phyloP scores from a whole-genome alignment of 2,329 filamentous ascomycete genomes.

The Kalaharituber pfeilii region DNA sequence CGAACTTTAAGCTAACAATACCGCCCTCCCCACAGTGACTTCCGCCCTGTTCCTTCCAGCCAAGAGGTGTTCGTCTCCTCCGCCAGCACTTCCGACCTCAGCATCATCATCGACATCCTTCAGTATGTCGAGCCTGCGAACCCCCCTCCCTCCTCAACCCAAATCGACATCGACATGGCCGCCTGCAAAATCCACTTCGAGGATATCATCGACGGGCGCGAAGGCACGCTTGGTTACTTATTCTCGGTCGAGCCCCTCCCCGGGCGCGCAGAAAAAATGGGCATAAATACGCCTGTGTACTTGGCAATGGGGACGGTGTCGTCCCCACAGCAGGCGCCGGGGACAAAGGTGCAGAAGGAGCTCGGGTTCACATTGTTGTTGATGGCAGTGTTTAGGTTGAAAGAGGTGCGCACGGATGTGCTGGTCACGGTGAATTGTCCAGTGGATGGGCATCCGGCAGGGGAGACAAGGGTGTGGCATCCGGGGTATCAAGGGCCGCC shows the following conservation, averaged over 20 bases:
- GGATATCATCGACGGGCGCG: background rate
- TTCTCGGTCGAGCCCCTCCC: background rate
- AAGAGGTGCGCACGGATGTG: background rate
- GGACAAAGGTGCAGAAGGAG: background rate
- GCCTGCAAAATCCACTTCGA: background rate
- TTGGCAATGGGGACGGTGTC: background rate
- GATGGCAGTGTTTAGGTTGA: background rate
- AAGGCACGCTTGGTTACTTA: background rate
- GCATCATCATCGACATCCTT: background rate
- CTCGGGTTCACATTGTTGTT: background rate
- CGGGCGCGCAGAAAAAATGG: no score
- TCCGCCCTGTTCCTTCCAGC: background rate
- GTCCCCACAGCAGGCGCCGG: background rate
- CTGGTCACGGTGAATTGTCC: background rate
- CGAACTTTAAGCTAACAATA: no score
- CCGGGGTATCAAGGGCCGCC: background rate
- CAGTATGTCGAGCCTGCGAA: background rate
- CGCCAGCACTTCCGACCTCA: background rate
- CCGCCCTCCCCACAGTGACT: background rate
- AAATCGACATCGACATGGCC: background rate
- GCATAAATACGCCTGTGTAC: no score
- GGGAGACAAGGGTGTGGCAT: background rate
- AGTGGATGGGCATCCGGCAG: background rate
- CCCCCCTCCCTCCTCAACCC: no score
- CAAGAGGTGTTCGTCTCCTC: background rate